These are phyloP conservation scores for Fusarium robinianum DNA, from an alignment of 2,329 filamentous ascomycete species.

Conservation along the genomic window DNA sequence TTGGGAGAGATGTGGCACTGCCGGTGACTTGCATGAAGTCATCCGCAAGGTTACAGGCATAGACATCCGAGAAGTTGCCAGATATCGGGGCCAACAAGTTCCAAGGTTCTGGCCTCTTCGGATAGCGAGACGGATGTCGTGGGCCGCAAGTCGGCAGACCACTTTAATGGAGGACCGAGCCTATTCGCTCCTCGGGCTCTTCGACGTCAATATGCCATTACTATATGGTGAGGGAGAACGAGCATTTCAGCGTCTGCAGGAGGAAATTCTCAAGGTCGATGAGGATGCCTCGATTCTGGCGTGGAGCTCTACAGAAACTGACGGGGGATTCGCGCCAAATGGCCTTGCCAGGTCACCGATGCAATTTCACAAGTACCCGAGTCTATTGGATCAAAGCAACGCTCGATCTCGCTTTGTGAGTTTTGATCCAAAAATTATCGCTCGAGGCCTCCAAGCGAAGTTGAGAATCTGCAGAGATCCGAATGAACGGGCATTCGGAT, in stretches of 20 bases:
- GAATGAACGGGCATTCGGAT: slow-evolving; percentile 1
- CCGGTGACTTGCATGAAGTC: neutral
- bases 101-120: slow-evolving; percentile 3
- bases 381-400: neutral
- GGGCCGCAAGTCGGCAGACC: slow-evolving; percentile 34
- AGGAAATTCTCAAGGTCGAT: slow-evolving; percentile 15
- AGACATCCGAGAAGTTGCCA: neutral
- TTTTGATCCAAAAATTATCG: neutral
- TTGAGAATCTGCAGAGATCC: slow-evolving; percentile 5
- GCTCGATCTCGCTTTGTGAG: neutral
- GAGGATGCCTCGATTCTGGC: slow-evolving; percentile 25
- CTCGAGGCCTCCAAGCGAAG: slow-evolving; percentile 5
- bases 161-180: slow-evolving; percentile 33
- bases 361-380: slow-evolving; percentile 2
- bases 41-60: slow-evolving; percentile 2
- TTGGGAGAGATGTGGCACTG: slow-evolving; percentile 5
- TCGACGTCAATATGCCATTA: slow-evolving; percentile 37
- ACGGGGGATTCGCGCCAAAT: slow-evolving; percentile 4
- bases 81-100: neutral
- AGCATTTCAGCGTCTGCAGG: slow-evolving; percentile 34
- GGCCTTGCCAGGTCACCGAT: slow-evolving; percentile 6
- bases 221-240: slow-evolving; percentile 34
- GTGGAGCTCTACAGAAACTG: slow-evolving; percentile 11
- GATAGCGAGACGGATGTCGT: slow-evolving; percentile 35
- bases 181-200: slow-evolving; percentile 39